Evolutionary conservation across 1,284 basidiomycete genomes (phyloP).

Genomic region (Malassezia nana): DNA sequence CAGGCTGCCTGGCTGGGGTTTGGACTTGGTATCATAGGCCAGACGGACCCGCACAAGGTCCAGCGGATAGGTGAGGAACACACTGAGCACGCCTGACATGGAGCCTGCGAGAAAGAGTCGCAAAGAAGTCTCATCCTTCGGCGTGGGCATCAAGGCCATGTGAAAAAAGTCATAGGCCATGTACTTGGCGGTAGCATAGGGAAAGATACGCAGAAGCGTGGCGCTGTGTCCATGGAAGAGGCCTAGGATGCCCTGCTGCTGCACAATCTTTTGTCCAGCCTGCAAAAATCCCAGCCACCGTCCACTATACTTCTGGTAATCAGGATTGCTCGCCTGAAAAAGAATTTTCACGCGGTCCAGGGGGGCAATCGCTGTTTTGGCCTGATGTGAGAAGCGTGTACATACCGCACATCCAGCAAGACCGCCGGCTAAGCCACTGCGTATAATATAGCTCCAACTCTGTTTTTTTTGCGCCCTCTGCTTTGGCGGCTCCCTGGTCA

Average conservation of each 20-base stretch:
- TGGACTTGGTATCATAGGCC: conserved; percentile 68
- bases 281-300: conserved; percentile 69
- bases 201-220: conserved; percentile 67
- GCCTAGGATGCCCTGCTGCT: conserved; percentile 62
- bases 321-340: conserved; percentile 92
- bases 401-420: conserved; percentile 83
- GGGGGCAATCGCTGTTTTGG: conserved; percentile 92
- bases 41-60: conserved; percentile 90
- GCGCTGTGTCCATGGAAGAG: conserved; percentile 92
- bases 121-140: conserved; percentile 64
- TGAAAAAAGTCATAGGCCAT: conserved; percentile 89
- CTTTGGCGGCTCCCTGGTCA: background rate
- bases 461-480: background rate
- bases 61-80: conserved; percentile 84
- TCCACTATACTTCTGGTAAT: conserved; percentile 89
- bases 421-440: conserved; percentile 79
- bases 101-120: conserved; percentile 83
- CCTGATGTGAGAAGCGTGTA: conserved; percentile 53
- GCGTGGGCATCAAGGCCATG: conserved; percentile 70
- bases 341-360: conserved; percentile 97
- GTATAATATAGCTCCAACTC: conserved; percentile 64
- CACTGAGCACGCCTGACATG: conserved; percentile 74
- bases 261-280: conserved; percentile 72
- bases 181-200: conserved; percentile 94
- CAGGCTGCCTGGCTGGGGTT: conserved; percentile 34